These are phyloP conservation scores for Cryphonectria naterciae DNA, from an alignment of 2,329 filamentous ascomycete genomes.

Conservation along the genomic window DNA sequence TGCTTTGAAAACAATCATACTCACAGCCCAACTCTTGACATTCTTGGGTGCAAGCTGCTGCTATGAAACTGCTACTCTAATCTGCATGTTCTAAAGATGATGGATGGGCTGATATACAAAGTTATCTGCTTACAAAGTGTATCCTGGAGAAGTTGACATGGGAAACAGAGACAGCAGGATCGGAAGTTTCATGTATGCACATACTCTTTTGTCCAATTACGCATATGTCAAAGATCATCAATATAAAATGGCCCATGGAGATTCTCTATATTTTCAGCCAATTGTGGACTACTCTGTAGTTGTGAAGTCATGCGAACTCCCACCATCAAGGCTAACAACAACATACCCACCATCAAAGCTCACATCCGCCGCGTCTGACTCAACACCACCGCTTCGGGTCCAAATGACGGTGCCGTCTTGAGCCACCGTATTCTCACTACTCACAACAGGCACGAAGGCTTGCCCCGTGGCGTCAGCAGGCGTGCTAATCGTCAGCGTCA, in stretches of 20 bases:
- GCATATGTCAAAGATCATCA: too few species aligned
- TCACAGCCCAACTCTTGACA: too few species aligned
- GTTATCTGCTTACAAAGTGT: too few species aligned
- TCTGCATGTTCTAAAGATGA: too few species aligned
- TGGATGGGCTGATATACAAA: too few species aligned
- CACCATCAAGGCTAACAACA: constrained; percentile 7
- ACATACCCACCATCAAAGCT: constrained; percentile 9
- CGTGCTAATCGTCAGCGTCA: constrained; percentile 39
- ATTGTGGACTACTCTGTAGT: background rate
- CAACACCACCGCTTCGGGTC: constrained; percentile 13
- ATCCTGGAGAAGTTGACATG: too few species aligned
- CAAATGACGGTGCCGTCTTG: constrained; percentile 33
- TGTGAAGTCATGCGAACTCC: constrained; percentile 6
- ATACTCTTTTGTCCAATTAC: too few species aligned
- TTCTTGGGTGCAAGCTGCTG: too few species aligned
- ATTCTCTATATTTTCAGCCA: background rate
- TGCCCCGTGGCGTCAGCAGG: constrained; percentile 39
- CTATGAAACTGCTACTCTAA: too few species aligned
- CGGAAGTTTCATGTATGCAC: too few species aligned
- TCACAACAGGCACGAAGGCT: constrained; percentile 34
- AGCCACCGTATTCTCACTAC: constrained; percentile 23
- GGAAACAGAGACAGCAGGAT: too few species aligned
- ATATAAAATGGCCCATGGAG: too few species aligned
- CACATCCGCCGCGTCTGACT: background rate
- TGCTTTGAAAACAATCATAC: background rate